phyloP scores from a whole-genome alignment of 495 filamentous ascomycete genomes.

The Apiosordaria backusii region DNA sequence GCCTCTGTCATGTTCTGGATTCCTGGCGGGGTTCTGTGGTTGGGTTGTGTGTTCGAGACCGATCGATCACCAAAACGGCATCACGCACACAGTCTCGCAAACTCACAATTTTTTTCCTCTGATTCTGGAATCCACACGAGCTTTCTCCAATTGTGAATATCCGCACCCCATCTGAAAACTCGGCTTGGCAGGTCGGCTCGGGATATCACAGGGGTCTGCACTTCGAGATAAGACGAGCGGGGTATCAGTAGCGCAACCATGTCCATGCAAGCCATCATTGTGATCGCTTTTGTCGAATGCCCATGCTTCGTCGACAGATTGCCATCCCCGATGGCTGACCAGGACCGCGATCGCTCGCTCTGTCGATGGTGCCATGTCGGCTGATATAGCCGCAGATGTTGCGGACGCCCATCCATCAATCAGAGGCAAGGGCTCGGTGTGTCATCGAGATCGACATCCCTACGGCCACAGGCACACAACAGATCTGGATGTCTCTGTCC shows the following conservation, averaged over 20 bases:
- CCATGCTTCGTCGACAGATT: not conserved
- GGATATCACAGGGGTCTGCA: too few relatives aligned
- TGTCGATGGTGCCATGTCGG: not conserved
- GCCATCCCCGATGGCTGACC: not conserved
- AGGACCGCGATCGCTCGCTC: not conserved
- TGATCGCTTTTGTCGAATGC: not conserved
- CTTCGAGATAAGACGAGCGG: not conserved
- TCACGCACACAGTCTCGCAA: not conserved
- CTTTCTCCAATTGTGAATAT: not conserved
- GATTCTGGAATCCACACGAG: not conserved
- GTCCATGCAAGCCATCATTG: not conserved
- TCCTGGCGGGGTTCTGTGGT: not conserved
- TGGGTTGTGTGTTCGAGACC: not conserved
- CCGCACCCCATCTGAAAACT: not conserved
- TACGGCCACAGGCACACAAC: not conserved
- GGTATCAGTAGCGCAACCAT: not conserved
- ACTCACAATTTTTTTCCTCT: not conserved
- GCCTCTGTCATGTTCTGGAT: not conserved
- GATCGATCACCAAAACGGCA: not conserved
- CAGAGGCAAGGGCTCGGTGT: not conserved
- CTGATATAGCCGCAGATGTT: not conserved
- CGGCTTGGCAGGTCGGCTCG: not conserved
- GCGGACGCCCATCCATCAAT: not conserved
- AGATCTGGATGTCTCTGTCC: not conserved
- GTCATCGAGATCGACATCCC: constrained; percentile 1